Base-by-base conservation (phyloP, 495 filamentous ascomycete genomes). In the Entonaema liquescens region DNA sequence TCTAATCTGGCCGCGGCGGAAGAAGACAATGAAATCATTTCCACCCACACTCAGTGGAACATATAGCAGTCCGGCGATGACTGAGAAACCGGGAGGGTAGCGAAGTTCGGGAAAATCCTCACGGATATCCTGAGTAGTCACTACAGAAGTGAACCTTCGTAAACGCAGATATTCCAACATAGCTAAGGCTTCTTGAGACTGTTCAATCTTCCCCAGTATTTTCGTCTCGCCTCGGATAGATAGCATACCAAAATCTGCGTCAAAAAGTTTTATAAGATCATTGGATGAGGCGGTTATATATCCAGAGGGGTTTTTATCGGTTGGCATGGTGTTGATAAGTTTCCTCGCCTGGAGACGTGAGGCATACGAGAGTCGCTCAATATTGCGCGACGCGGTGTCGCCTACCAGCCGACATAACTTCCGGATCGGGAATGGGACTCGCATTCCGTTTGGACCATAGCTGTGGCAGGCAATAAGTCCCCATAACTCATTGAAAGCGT, bases 341-440 rank as follows among this genome's bases (percentile, higher is more conserved):
- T 94, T 93, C 21, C 92, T 85, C 4, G 91, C 90, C 67, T 97
- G 92, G 0, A 97, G 82, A 25, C 93, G 87, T 1, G 92, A 94
- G 2, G 92, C 90, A 72, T 96, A 97, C 0, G 92, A 95, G 3
- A 97, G 84, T 25, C 94, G 87, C 75, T 97, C 94, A 36, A 98
- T 93, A 70, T 96, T 97, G 54, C 92, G 83, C 2, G 94, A 95
- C 2, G 92, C 92, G 0, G 88, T 92, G 68, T 98, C 95, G 3
- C 94, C 93, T 26, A 98, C 86, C 15, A 97, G 80, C n/a, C 93
- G 88, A 76, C 95, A 98, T 90, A 98, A 93, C 79, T 96, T 97
- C 13, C 94, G 87, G 42, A 97, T 91, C 0, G 94, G 93, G 73
- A 97, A 97, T 0, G 92, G 90, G 2, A 98, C 93, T 35, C 95